A percentile compares a stretch with the other conserved stretches of the same genome.
Conservation (phyloP, 352 stramenopile genomes). For the Phytophthora pinifolia region DNA sequence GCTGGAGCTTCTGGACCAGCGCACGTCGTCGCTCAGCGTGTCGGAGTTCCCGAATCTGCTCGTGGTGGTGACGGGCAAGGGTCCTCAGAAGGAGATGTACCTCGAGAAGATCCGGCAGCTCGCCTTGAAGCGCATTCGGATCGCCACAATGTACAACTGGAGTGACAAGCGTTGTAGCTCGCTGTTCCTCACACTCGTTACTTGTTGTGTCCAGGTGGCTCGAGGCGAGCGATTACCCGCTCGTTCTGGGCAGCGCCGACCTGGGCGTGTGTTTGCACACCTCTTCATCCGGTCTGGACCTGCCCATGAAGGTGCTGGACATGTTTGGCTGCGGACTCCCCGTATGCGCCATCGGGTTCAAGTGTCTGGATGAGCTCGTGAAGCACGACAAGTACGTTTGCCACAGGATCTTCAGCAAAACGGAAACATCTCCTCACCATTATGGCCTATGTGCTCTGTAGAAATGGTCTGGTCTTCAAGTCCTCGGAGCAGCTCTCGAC, state of each 20-base stretch:
- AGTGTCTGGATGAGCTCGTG: conserved; percentile 97
- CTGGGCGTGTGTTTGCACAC: conserved; percentile 99
- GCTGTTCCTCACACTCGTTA: conserved; percentile 4
- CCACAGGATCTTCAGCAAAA: neutral
- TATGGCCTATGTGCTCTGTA: conserved; percentile 14
- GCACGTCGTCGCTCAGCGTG: conserved; percentile 37
- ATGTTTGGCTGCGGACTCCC: conserved; percentile 98
- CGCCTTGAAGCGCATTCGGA: conserved; percentile 73
- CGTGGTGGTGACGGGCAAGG: conserved; percentile 98
- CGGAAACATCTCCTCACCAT: neutral
- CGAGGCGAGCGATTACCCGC: conserved; percentile 95
- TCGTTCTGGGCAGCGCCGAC: conserved; percentile 93
- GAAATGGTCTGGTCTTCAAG: conserved; percentile 77
- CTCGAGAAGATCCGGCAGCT: conserved; percentile 76
- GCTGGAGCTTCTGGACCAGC: conserved; percentile 73
- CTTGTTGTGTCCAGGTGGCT: conserved; percentile 83
- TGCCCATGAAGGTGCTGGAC: conserved; percentile 99
- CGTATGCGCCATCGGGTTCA: conserved; percentile 96
- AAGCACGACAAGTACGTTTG: conserved; percentile 89
- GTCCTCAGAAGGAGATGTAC: conserved; percentile 93
- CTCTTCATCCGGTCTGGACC: conserved; percentile 96
- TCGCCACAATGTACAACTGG: conserved; percentile 78
- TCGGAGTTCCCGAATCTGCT: conserved; percentile 81
- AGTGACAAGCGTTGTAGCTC: neutral
- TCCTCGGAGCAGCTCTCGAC: conserved; percentile 53